phyloP scores from a whole-genome alignment of 2,329 filamentous ascomycete species.

The Aaosphaeria arxii region DNA sequence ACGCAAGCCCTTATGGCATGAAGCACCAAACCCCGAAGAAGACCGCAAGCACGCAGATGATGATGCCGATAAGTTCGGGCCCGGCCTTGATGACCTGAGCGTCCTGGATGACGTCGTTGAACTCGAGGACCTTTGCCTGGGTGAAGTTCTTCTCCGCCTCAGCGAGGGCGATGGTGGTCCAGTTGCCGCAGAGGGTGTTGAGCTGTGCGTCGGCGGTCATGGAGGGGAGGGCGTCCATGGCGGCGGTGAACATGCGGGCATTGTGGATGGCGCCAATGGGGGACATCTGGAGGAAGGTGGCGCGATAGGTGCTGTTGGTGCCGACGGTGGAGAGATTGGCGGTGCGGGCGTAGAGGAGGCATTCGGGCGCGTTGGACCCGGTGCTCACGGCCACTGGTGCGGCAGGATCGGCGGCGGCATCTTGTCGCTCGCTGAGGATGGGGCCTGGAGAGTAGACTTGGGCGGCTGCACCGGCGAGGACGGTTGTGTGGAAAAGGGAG shows the following conservation, averaged over 20 bases:
- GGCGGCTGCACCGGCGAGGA: conserved; percentile 11
- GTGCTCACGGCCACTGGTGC: background rate
- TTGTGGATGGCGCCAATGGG: conserved; percentile 40
- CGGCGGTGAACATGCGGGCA: conserved; percentile 42
- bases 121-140: conserved; percentile 38
- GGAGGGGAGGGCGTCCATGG: conserved; percentile 36
- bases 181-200: conserved; percentile 47
- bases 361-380: conserved; percentile 27
- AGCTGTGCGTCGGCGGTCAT: conserved; percentile 41
- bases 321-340: conserved; percentile 50
- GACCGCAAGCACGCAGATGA: background rate
- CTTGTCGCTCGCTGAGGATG: conserved; percentile 25
- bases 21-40: conserved; percentile 1
- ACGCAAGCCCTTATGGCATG: background rate
- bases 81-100: background rate
- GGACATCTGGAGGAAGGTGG: conserved; percentile 45
- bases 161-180: conserved; percentile 43
- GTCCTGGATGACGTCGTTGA: conserved; percentile 1
- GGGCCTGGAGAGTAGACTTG: conserved; percentile 8
- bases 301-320: conserved; percentile 45
- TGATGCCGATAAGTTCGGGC: conserved; percentile 1
- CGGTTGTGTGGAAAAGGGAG: conserved; percentile 14
- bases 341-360: conserved; percentile 44
- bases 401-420: conserved; percentile 6
- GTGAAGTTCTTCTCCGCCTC: conserved; percentile 48